A percentile compares a stretch with the other conserved stretches of the same genome.
Conservation (phyloP, 768 basidiomycete species). For the Tulasnella sp. region DNA sequence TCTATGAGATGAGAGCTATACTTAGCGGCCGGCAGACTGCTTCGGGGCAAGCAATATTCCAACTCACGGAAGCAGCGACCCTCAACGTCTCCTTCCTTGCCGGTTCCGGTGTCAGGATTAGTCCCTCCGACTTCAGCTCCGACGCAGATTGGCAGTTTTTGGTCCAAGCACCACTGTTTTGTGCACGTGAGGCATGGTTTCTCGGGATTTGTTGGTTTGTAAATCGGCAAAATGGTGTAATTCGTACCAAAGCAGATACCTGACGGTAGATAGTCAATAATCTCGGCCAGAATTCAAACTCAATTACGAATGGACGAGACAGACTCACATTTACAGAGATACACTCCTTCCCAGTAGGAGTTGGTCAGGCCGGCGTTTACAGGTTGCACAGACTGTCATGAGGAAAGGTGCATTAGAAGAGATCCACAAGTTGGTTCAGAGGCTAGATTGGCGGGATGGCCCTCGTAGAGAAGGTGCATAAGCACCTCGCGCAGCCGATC, state of each 20-base stretch:
- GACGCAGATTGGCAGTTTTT: conserved; percentile 72
- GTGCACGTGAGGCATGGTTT: conserved; percentile 92
- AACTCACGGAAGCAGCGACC: conserved; percentile 88
- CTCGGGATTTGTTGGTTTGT: conserved; percentile 67
- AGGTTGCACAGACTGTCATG: not conserved
- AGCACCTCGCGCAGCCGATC: not conserved
- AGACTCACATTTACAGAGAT: conserved; percentile 74
- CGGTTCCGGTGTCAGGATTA: conserved; percentile 85
- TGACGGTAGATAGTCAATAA: conserved; percentile 23
- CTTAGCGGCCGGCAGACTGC: conserved; percentile 18
- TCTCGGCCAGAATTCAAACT: not conserved
- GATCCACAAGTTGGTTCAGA: not conserved
- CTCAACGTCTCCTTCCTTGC: conserved; percentile 92
- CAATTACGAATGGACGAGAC: not conserved
- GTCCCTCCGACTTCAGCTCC: conserved; percentile 76
- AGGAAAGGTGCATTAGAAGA: not conserved
- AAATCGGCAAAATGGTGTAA: conserved; percentile 73
- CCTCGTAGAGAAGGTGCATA: not conserved
- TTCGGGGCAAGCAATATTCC: conserved; percentile 67
- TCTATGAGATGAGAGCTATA: conserved; percentile 6
- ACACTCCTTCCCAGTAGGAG: conserved; percentile 73
- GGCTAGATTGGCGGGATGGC: not conserved
- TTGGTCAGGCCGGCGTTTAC: not conserved
- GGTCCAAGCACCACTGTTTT: conserved; percentile 91
- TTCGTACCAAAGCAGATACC: conserved; percentile 87